Percentiles rank a stretch among this genome's conserved stretches.
Conservation (phyloP, 164 flowering plant species). For the Houttuynia cordata region DNA sequence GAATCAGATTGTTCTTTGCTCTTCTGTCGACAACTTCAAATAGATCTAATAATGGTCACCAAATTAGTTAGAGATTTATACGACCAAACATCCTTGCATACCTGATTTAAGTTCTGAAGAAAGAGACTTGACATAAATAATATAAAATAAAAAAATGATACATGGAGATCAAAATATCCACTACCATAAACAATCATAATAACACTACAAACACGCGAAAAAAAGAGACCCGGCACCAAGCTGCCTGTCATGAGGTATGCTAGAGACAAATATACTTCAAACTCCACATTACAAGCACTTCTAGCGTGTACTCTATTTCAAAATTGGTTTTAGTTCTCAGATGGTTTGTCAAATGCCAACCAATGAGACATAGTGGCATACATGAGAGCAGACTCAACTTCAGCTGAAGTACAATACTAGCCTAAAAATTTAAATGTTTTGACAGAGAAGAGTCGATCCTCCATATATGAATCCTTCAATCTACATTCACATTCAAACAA, state of each 20-base stretch:
- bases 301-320: too few relatives aligned
- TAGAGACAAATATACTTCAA: too few relatives aligned
- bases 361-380: too few relatives aligned
- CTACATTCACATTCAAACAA: too few relatives aligned
- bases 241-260: neutral
- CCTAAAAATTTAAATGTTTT: too few relatives aligned
- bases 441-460: too few relatives aligned
- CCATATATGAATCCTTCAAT: too few relatives aligned
- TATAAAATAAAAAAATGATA: neutral
- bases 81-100: neutral
- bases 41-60: conserved; percentile 38
- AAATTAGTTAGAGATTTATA: neutral
- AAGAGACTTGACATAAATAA: neutral
- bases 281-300: too few relatives aligned
- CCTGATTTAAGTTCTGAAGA: neutral
- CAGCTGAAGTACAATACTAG: too few relatives aligned
- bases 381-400: too few relatives aligned
- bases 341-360: too few relatives aligned
- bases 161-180: neutral
- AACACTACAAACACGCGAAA: neutral
- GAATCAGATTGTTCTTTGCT: conserved; percentile 66
- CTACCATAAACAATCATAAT: neutral
- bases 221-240: neutral
- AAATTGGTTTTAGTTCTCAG: too few relatives aligned
- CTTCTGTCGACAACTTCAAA: conserved; percentile 94